These are phyloP conservation scores for Tolypocladium tropicale DNA, from an alignment of 2,329 filamentous ascomycete genomes.

Conservation along the genomic window DNA sequence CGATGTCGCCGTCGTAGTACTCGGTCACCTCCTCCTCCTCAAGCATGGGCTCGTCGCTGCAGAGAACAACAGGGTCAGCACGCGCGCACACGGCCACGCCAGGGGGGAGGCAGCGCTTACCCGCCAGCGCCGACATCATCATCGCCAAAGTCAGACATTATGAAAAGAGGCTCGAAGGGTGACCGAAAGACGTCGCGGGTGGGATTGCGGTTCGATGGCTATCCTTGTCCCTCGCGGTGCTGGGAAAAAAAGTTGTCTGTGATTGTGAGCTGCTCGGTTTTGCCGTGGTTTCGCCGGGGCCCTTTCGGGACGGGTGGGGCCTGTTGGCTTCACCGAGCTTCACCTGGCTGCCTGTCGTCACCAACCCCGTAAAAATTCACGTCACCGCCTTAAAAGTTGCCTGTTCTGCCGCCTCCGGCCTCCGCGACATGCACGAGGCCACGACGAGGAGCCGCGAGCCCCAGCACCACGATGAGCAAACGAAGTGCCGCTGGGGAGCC, in stretches of 20 bases:
- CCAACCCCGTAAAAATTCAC: slow-evolving; percentile 17
- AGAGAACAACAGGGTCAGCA: slow-evolving; percentile 8
- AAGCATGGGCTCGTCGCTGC: slow-evolving; percentile 59
- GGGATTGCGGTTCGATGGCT: background rate
- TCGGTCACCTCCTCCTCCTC: slow-evolving; percentile 59
- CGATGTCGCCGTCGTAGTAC: slow-evolving; percentile 45
- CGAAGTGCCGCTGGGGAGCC: slow-evolving; percentile 15
- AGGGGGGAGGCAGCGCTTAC: slow-evolving; percentile 31
- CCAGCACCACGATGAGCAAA: slow-evolving; percentile 18
- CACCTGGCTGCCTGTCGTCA: slow-evolving; percentile 8
- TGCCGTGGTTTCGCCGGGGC: slow-evolving; percentile 20
- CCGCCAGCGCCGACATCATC: slow-evolving; percentile 49
- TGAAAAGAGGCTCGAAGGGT: slow-evolving; percentile 5
- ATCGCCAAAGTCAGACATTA: slow-evolving; percentile 67
- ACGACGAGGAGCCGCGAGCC: background rate
- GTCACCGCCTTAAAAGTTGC: slow-evolving; percentile 21
- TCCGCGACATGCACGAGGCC: background rate
- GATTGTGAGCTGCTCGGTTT: slow-evolving; percentile 13
- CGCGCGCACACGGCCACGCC: slow-evolving; percentile 10
- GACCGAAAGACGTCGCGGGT: background rate
- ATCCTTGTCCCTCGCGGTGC: no score
- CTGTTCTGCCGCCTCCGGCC: slow-evolving; percentile 19
- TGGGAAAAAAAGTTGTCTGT: background rate
- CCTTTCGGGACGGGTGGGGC: background rate
- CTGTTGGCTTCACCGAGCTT: background rate